These are phyloP conservation scores for Ophiostoma ips DNA, from an alignment of 2,329 filamentous ascomycete species.

Conservation along the genomic window DNA sequence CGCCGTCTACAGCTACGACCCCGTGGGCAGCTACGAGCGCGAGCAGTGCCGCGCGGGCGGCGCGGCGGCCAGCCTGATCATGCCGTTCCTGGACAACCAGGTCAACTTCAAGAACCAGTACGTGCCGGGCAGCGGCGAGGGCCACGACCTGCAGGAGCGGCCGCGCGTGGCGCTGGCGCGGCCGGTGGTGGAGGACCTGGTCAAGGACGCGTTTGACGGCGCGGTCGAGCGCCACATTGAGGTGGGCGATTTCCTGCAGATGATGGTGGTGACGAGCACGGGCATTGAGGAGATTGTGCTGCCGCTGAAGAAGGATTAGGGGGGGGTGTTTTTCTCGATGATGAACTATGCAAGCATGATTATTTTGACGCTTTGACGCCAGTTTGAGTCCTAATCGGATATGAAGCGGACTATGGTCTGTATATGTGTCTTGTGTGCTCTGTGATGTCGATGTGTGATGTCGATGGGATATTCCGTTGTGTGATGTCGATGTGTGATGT, in stretches of 20 bases:
- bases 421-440: too few species aligned
- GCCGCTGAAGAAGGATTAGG: constrained; percentile 80
- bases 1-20: constrained; percentile 93
- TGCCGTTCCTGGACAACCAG: constrained; percentile 98
- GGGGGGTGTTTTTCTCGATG: not conserved
- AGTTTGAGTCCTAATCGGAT: too few species aligned
- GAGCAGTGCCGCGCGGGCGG: constrained; percentile 92
- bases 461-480: too few species aligned
- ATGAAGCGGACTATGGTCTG: too few species aligned
- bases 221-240: constrained; percentile 98
- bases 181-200: constrained; percentile 66
- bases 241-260: constrained; percentile 91
- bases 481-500: too few species aligned
- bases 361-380: too few species aligned
- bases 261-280: constrained; percentile 78
- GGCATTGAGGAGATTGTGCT: constrained; percentile 78
- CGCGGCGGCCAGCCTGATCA: constrained; percentile 86
- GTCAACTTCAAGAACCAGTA: constrained; percentile 99
- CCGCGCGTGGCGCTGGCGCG: constrained; percentile 56
- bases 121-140: constrained; percentile 69
- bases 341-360: too few species aligned
- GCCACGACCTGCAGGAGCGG: constrained; percentile 64
- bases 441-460: too few species aligned
- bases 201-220: constrained; percentile 95
- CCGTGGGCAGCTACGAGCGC: constrained; percentile 92